These are phyloP conservation scores for Platanthera zijinensis DNA, from an alignment of 106 monocot genomes.

Conservation along the genomic window DNA sequence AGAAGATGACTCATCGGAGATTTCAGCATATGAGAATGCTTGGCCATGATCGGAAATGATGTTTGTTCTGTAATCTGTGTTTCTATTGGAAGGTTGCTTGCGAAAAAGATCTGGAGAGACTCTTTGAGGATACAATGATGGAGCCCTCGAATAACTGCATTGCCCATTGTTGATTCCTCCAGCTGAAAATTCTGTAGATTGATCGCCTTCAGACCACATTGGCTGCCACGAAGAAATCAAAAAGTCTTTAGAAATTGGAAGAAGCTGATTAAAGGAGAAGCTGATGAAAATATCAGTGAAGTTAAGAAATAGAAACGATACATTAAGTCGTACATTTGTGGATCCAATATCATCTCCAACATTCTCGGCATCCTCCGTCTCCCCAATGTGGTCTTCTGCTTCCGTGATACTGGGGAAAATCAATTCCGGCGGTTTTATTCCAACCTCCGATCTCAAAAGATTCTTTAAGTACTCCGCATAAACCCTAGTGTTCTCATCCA, in stretches of 20 bases:
- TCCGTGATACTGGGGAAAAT: neutral
- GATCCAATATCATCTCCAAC: neutral
- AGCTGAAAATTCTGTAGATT: conserved; percentile 9
- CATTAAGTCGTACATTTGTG: conserved; percentile 26
- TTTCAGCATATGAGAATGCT: conserved; percentile 5
- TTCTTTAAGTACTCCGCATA: conserved; percentile 34
- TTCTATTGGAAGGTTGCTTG: conserved; percentile 3
- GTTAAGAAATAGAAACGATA: conserved; percentile 5
- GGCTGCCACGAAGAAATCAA: conserved; percentile 24
- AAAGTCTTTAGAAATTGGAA: neutral
- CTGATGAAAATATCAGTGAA: neutral
- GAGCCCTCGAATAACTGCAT: conserved; percentile 6
- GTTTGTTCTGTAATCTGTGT: conserved; percentile 1
- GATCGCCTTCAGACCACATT: conserved; percentile 36
- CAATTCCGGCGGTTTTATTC: conserved; percentile 18
- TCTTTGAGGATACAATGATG: conserved; percentile 26
- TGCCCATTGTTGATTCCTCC: conserved; percentile 5
- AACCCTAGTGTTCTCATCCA: conserved; percentile 36
- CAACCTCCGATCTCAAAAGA: conserved; percentile 21
- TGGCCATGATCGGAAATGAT: conserved; percentile 3
- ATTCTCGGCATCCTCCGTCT: neutral
- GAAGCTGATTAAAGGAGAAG: neutral
- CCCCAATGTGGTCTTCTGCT: neutral
- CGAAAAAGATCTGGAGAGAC: conserved; percentile 20
- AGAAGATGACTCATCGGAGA: conserved; percentile 17